Evolutionary conservation across 1,139 yeast genomes (phyloP), one percentile per base, ranked within the genome.

Genomic region (Debaryomyces sp.): DNA sequence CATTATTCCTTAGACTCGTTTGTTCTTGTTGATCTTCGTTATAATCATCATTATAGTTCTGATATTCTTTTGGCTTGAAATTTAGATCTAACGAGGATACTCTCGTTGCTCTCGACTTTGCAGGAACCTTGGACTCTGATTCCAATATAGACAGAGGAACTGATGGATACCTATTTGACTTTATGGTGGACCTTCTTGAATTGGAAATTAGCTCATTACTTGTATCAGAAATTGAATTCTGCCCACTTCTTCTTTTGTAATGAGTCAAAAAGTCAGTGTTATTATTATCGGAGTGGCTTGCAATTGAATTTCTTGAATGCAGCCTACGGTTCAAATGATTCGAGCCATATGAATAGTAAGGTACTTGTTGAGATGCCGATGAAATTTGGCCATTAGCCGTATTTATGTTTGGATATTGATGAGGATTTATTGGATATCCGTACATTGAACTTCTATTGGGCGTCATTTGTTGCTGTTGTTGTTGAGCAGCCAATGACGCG

Each of bases 101-200:
- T 50, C 74, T 56, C n/a, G 23, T 27, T 6, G 26, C 7, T 22
- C 9, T 41, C n/a, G 23, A 12, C 7, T 32, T 30, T n/a, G 22
- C 37, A 41, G 36, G 13, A 21, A 38, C 30, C 24, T 43, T 43
- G 3, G 34, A 15, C 15, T 51, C 47, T 3, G 43, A 29, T 40
- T 43, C 47, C 32, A 50, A 23, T 23, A 48, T 46, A 9, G 53
- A 47, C 59, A 56, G 61, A 5, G 80, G 79, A 7, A 69, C 71
- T 17, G 78, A 72, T 6, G 77, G 67, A 45, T 61, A 70, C 45
- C 79, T 61, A 48, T 61, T 72, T 6, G 76, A 67, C 54, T 66
- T 71, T 33, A 71, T 54, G 6, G 74, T 68, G 13, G 72, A 64
- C 41, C 57, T 63, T 52, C 78, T 62, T 10, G 76, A 64, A 41